These are phyloP conservation scores for Dichomitus squalens DNA, from an alignment of 1,284 basidiomycete genomes.

Conservation along the genomic window DNA sequence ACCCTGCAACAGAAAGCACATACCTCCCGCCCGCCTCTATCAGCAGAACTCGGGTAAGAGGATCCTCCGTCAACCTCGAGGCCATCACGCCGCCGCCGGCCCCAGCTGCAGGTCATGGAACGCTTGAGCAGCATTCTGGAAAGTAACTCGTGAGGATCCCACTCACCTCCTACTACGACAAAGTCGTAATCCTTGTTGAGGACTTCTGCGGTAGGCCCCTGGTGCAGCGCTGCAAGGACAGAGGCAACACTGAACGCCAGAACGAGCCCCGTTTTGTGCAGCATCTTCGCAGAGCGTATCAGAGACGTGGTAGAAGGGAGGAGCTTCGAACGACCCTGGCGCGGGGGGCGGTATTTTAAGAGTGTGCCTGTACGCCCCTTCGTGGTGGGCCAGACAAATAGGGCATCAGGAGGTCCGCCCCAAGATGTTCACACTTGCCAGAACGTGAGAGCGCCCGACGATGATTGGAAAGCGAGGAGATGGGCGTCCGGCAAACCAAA, in stretches of 20 bases:
- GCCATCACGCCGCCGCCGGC: slow-evolving; percentile 29
- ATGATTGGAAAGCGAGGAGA: neutral
- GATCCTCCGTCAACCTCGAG: slow-evolving; percentile 29
- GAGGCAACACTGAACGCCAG: neutral
- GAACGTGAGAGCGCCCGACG: neutral
- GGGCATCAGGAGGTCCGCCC: neutral
- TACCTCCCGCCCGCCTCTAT: slow-evolving; percentile 29
- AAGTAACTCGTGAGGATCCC: neutral
- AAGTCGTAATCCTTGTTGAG: neutral
- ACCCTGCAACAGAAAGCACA: neutral
- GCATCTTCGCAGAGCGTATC: neutral
- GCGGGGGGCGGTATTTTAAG: neutral
- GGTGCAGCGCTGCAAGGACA: neutral
- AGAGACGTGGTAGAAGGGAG: neutral
- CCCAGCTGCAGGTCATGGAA: slow-evolving; percentile 8
- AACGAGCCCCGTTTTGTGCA: neutral
- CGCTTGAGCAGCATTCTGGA: neutral
- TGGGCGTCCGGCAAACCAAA: neutral
- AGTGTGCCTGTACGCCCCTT: neutral
- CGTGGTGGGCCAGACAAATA: neutral
- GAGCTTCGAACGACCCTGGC: neutral
- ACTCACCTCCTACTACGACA: neutral
- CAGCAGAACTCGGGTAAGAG: slow-evolving; percentile 22
- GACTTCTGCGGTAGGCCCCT: neutral
- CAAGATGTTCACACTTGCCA: neutral